Conservation (phyloP, 495 filamentous ascomycete species). For the Corynascus novoguineensis region DNA sequence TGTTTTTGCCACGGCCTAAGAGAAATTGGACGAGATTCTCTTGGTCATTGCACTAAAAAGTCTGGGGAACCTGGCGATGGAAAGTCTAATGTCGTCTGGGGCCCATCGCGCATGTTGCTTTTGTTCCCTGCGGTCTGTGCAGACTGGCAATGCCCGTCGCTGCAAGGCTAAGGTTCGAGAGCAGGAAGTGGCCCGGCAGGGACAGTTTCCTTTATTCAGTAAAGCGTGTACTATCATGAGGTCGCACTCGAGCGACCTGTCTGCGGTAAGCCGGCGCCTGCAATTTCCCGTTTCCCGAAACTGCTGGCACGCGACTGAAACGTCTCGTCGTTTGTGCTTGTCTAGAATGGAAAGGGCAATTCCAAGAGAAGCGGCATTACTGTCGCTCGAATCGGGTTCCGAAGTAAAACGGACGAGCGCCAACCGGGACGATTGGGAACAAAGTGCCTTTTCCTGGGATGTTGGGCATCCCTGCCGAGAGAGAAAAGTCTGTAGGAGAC, state of each 20-base stretch:
- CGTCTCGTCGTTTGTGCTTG: neutral
- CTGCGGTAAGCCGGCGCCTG: neutral
- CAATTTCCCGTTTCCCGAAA: conserved; percentile 12
- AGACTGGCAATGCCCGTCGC: neutral
- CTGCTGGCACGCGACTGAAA: neutral
- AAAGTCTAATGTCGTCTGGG: no score
- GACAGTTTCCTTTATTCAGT: conserved; percentile 12
- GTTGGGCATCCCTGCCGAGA: conserved; percentile 5
- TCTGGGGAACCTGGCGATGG: neutral
- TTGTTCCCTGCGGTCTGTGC: neutral
- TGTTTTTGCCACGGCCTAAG: neutral
- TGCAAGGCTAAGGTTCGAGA: neutral
- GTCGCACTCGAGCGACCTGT: neutral
- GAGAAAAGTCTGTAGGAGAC: no score
- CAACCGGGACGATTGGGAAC: no score
- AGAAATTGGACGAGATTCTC: neutral
- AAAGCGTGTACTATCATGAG: neutral
- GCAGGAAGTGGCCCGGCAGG: conserved; percentile 8
- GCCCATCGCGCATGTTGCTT: neutral
- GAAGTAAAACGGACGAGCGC: neutral
- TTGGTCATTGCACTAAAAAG: neutral
- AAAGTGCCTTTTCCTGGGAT: no score
- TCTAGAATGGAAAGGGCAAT: neutral
- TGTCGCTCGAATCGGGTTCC: no score
- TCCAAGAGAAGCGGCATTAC: neutral